Base-by-base conservation (phyloP, 495 filamentous ascomycete species). In the Penicillium alfredii region DNA sequence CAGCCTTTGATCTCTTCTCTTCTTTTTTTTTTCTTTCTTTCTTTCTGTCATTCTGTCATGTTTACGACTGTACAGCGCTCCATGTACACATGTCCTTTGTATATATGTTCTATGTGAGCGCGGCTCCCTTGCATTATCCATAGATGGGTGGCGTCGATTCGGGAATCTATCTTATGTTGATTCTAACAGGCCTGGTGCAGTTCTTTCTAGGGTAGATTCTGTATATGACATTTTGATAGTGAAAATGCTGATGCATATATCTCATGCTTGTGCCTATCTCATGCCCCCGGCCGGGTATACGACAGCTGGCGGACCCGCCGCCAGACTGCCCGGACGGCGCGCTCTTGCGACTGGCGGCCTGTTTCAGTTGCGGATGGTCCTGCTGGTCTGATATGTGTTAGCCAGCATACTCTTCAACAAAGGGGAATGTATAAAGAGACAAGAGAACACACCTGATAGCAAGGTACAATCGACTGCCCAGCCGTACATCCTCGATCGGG, bases 281-380 rank as follows among this genome's bases (percentile, higher is more conserved):
- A 59, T 12, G 60, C 66, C 2, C 76, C 77, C 0, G 78, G 78
- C 28, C 80, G 63, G 6, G 46, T 53, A 46, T 84, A 86, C 42
- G 79, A 73, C 30, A 84, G 55, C 13, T 66, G 57, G 23, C 69
- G 59, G 13, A 84, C 79, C 25, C 80, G 64, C 39, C 66, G 67
- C 80, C 81, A 86, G 14, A 81, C 74, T 51, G 82, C 78, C n/a
- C 78, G 65, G 18, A 81, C 77, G 0, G 77, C 74, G 23, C 79
- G 64, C 45, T 83, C 78, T 43, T 86, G 80, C 8, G 72, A 68
- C 51, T 81, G 55, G 18, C 77, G 66, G 10, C 69, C 80, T 11
- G 75, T 74, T 48, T 84, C 80, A 0, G 55, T 71, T n/a, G 55
- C 49, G 1, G 72, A 73, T 6, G 73, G 65, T 0, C 78, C 80